Conservation (phyloP, 1,284 basidiomycete species). For the Cutaneotrichosporon sp. region DNA sequence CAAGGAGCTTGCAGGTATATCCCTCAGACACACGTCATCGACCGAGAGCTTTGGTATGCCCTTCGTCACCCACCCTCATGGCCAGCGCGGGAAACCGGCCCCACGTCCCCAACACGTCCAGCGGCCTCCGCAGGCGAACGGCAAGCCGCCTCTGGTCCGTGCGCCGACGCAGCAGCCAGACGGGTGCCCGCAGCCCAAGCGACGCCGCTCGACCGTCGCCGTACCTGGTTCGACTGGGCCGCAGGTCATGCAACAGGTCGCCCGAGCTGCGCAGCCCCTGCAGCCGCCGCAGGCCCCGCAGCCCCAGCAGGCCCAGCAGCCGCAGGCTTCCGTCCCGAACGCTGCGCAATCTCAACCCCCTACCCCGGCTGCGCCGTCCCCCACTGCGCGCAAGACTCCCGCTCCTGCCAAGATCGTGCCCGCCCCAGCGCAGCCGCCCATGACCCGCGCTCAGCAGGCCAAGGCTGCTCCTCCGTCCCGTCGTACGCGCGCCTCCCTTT, state of each 20-base stretch:
- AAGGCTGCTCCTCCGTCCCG: neutral
- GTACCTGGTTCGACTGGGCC: neutral
- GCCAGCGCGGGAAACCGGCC: neutral
- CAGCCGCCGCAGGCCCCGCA: neutral
- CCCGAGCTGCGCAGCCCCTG: neutral
- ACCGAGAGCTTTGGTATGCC: constrained; percentile 34
- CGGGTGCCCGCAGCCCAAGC: constrained; percentile 38
- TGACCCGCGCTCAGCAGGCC: neutral
- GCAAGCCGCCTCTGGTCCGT: constrained; percentile 36
- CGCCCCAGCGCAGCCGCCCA: neutral
- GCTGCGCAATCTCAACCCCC: neutral
- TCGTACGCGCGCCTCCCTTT: neutral
- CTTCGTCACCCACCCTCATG: constrained; percentile 17
- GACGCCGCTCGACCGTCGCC: constrained; percentile 36
- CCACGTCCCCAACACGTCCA: constrained; percentile 2
- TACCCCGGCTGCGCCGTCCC: neutral
- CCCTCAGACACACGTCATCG: constrained; percentile 30
- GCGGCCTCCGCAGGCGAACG: neutral
- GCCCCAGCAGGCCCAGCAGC: neutral
- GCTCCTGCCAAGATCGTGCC: neutral
- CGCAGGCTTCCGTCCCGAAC: too few species aligned
- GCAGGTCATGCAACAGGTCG: constrained; percentile 4
- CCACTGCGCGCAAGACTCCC: neutral
- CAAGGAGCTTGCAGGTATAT: constrained; percentile 33
- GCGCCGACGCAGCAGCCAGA: constrained; percentile 33